Percentiles rank a stretch among this genome's conserved stretches.
These are phyloP conservation scores for Cryptococcus sp. DNA, from an alignment of 1,284 basidiomycete species.

Conservation along the genomic window DNA sequence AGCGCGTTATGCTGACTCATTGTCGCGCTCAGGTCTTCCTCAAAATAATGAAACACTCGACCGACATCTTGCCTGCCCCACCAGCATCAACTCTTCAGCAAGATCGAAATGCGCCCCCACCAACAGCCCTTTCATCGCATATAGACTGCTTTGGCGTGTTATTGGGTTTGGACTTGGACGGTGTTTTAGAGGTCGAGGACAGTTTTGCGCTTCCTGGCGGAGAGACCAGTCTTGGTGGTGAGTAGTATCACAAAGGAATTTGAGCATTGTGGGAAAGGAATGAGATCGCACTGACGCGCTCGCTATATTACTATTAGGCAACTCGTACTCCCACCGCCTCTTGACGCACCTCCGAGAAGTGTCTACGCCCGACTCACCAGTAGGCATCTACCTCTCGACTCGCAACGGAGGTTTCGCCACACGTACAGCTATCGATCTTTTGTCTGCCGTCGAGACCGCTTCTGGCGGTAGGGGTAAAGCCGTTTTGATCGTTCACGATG, in stretches of 20 bases:
- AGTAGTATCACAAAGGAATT: constrained; percentile 14
- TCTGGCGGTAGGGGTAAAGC: constrained; percentile 66
- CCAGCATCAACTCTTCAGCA: constrained; percentile 36
- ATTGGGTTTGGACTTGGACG: constrained; percentile 88
- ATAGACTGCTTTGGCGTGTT: constrained; percentile 77
- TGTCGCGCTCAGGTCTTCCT: constrained; percentile 68
- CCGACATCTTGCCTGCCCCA: constrained; percentile 49
- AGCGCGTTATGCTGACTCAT: neutral
- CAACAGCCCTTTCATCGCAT: constrained; percentile 44
- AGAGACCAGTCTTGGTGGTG: constrained; percentile 44
- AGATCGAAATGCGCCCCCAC: constrained; percentile 47
- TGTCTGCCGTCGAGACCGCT: constrained; percentile 69
- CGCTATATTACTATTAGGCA: constrained; percentile 21
- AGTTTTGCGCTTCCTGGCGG: constrained; percentile 73
- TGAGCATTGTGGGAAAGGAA: too few relatives aligned
- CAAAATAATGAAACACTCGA: constrained; percentile 80
- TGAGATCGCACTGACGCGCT: neutral
- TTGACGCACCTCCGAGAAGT: constrained; percentile 61
- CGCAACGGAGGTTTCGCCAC: constrained; percentile 89
- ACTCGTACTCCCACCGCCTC: constrained; percentile 46
- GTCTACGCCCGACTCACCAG: constrained; percentile 88
- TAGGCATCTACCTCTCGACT: constrained; percentile 95
- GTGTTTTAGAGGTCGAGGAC: constrained; percentile 87
- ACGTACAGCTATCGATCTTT: constrained; percentile 84
- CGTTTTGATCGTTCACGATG: constrained; percentile 87